These are phyloP conservation scores for Colletotrichum tamarilloi DNA, from an alignment of 2,329 filamentous ascomycete genomes.

Conservation along the genomic window DNA sequence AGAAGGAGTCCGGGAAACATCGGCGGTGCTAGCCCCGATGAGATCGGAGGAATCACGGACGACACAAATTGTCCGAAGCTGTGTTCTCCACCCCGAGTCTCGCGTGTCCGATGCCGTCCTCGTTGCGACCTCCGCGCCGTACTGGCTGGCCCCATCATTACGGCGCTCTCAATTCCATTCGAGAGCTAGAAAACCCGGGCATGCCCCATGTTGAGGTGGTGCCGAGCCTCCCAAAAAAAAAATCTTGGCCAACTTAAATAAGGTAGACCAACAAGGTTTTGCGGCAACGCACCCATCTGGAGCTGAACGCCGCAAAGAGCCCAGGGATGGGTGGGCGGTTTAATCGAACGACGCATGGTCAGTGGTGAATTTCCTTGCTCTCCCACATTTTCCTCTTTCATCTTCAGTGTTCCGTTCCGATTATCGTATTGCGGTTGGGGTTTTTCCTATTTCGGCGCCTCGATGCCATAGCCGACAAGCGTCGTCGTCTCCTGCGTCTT, in stretches of 20 bases:
- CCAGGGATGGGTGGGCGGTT: neutral
- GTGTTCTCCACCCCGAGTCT: neutral
- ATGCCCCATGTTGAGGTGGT: neutral
- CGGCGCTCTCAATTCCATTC: too few species aligned
- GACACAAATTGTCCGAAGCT: slow-evolving; percentile 20
- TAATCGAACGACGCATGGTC: neutral
- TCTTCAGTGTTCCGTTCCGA: neutral
- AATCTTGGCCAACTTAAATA: neutral
- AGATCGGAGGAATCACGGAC: slow-evolving; percentile 15
- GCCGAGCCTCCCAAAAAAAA: too few species aligned
- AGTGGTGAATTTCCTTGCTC: neutral
- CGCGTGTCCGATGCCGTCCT: neutral
- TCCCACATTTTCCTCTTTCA: neutral
- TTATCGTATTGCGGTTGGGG: neutral
- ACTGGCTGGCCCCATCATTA: neutral
- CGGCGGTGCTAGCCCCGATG: neutral
- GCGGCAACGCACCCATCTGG: neutral
- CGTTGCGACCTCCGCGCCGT: neutral
- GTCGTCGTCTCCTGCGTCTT: neutral
- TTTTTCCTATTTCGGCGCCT: slow-evolving; percentile 1
- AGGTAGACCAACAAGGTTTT: neutral
- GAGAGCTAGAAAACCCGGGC: neutral
- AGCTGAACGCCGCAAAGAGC: neutral
- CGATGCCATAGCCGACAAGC: slow-evolving; percentile 20
- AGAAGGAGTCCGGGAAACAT: neutral